Percentiles rank a stretch among this genome's conserved stretches.
These are phyloP conservation scores for Magnusiomyces suaveolens DNA, from an alignment of 1,139 yeast species.

Conservation along the genomic window DNA sequence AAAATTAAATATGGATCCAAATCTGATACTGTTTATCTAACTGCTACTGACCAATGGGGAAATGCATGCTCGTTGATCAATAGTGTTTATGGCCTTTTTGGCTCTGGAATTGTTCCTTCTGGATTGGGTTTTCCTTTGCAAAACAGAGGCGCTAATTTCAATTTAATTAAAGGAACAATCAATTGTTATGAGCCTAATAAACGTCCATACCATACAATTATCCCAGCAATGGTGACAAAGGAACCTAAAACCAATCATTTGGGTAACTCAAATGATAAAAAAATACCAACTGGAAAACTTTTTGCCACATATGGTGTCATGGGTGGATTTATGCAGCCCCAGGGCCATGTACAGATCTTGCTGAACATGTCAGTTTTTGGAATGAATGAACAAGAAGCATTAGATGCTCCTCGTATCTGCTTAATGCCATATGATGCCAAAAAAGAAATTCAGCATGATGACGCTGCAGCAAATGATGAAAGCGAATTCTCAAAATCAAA, in stretches of 20 bases:
- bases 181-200: slow-evolving; percentile 62
- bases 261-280: neutral
- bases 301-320: slow-evolving; percentile 72
- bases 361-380: slow-evolving; percentile 56
- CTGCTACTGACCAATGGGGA: slow-evolving; percentile 61
- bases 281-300: slow-evolving; percentile 31
- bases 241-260: slow-evolving; percentile 20
- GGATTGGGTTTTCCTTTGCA: slow-evolving; percentile 64
- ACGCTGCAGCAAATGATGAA: slow-evolving; percentile 2
- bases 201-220: slow-evolving; percentile 76
- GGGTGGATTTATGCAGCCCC: slow-evolving; percentile 88
- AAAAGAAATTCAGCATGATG: slow-evolving; percentile 13
- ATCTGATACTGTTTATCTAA: slow-evolving; percentile 70
- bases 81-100: slow-evolving; percentile 63
- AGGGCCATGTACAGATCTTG: slow-evolving; percentile 73
- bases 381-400: slow-evolving; percentile 60
- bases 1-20: slow-evolving; percentile 30
- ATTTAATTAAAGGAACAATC: slow-evolving; percentile 45
- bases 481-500: slow-evolving; percentile 7
- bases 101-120: slow-evolving; percentile 60
- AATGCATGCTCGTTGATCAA: slow-evolving; percentile 78
- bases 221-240: slow-evolving; percentile 65
- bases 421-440: slow-evolving; percentile 40
- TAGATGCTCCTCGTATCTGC: slow-evolving; percentile 69
- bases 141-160: slow-evolving; percentile 70